A percentile compares a stretch with the other conserved stretches of the same genome.
Conservation (phyloP, 169 alveolate species). For the Plasmodium gallinaceum region DNA sequence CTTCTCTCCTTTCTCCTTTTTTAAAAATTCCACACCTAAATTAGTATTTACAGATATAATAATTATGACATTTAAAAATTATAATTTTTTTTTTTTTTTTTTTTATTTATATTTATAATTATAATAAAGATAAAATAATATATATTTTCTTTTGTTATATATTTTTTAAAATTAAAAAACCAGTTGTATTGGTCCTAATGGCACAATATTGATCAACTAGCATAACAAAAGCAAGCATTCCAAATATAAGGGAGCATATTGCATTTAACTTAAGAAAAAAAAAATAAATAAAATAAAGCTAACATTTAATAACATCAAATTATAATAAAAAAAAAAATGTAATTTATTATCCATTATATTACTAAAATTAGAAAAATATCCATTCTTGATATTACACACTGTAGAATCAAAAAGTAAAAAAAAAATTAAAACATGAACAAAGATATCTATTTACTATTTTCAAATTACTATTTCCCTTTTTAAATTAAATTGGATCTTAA, state of each 20-base stretch:
- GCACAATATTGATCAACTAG: constrained; percentile 65
- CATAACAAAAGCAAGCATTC: constrained; percentile 61
- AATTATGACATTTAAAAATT: no score
- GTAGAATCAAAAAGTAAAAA: constrained; percentile 5
- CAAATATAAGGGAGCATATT: constrained; percentile 43
- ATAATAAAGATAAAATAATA: neutral
- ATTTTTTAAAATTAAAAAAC: neutral
- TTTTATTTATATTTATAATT: neutral
- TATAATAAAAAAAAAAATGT: neutral
- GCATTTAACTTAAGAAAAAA: constrained; percentile 22
- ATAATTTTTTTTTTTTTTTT: no score
- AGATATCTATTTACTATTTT: neutral
- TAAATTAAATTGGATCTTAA: constrained; percentile 1
- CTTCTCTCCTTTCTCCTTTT: constrained; percentile 23
- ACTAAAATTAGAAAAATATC: constrained; percentile 51
- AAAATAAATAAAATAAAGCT: neutral
- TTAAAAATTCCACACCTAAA: constrained; percentile 59
- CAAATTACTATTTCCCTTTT: constrained; percentile 20
- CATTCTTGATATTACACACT: constrained; percentile 33
- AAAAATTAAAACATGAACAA: neutral
- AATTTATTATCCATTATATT: constrained; percentile 5
- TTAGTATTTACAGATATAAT: neutral
- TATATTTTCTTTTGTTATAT: neutral
- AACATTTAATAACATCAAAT: neutral
- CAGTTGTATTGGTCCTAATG: constrained; percentile 70